Conservation (phyloP, 176 grass and related monocot species). For the Triticum monococcum region DNA sequence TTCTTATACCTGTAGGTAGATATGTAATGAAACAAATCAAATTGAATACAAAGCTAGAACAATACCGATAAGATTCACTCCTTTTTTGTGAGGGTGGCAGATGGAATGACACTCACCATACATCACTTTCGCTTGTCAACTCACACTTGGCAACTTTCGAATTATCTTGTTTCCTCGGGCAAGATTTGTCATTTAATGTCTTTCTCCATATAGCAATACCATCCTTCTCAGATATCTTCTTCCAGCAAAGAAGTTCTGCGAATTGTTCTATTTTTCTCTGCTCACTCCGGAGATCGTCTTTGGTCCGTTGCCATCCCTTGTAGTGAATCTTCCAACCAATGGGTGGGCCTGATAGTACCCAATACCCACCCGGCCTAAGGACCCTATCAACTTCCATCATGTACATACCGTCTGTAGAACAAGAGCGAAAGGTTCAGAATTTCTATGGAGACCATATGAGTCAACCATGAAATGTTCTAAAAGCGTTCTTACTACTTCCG, state of each 20-base stretch:
- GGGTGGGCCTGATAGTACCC: slow-evolving; percentile 86
- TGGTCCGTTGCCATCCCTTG: slow-evolving; percentile 60
- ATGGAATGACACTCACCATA: slow-evolving; percentile 58
- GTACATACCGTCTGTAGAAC: slow-evolving; percentile 83
- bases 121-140: slow-evolving; percentile 40
- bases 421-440: slow-evolving; percentile 12
- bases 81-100: neutral
- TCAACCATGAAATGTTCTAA: slow-evolving; percentile 2
- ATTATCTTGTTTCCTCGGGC: slow-evolving; percentile 42
- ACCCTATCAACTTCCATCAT: slow-evolving; percentile 95
- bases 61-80: neutral
- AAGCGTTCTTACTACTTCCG: slow-evolving; percentile 52
- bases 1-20: slow-evolving; percentile 73
- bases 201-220: slow-evolving; percentile 82
- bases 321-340: slow-evolving; percentile 79
- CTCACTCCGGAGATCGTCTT: slow-evolving; percentile 66
- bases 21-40: slow-evolving; percentile 17
- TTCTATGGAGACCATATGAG: slow-evolving; percentile 1
- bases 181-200: slow-evolving; percentile 59
- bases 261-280: slow-evolving; percentile 83
- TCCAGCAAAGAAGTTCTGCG: slow-evolving; percentile 74
- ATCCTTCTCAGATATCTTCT: slow-evolving; percentile 74
- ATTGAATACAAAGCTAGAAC: neutral
- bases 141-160: slow-evolving; percentile 59
- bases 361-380: slow-evolving; percentile 81